Base-by-base conservation (phyloP, 2,329 filamentous ascomycete species). In the Furcasterigmium furcatum region DNA sequence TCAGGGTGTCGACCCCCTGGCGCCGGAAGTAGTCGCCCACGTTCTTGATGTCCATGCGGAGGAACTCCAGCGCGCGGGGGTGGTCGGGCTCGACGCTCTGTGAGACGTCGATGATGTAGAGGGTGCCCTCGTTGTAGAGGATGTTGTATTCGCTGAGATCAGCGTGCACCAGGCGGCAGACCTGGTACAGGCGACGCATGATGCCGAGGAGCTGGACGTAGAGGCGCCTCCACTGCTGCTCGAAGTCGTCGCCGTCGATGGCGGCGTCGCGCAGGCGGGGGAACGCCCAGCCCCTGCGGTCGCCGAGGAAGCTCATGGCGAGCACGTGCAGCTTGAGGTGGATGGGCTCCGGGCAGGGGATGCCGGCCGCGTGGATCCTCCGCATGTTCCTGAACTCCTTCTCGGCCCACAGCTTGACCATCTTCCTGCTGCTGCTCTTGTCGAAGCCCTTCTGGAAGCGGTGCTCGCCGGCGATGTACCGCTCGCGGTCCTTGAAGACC, bases 31-130 rank as follows among this genome's bases (percentile, higher is more conserved):
- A 99, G 64, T 95, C 90, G 19, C 84, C 87, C 2, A 95, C 83
- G 61, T 99, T 99, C 76, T 96, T 97, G 67, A 99, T 91, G 62
- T 99, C 94, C 91, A 96, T 97, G 27, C 94, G 85, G 57, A 99
- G 68, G 62, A 99, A 99, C 63, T 97, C 92, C 24, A 95, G 76
- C 3, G 88, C 92, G 47, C 89, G 81, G 0, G 94, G 94, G 65
- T 99, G 94, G 57, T 97, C 92, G 55, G 95, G 91, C 71, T 97
- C 95, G 18, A 99, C 94, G 60, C 88, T 94, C 71, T 99, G 94
- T 46, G 90, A 96, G 36, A 99, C 94, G 67, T 99, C 94, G 64
- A 99, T 99, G 59, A 99, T 87, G 74, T 89, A 96, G 1, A 96
- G 80, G 57, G 81, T 82, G 47, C 81, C 76, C 46, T 90, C 78